phyloP scores from a whole-genome alignment of 2,329 filamentous ascomycete genomes.

The Huntiella bhutanensis region DNA sequence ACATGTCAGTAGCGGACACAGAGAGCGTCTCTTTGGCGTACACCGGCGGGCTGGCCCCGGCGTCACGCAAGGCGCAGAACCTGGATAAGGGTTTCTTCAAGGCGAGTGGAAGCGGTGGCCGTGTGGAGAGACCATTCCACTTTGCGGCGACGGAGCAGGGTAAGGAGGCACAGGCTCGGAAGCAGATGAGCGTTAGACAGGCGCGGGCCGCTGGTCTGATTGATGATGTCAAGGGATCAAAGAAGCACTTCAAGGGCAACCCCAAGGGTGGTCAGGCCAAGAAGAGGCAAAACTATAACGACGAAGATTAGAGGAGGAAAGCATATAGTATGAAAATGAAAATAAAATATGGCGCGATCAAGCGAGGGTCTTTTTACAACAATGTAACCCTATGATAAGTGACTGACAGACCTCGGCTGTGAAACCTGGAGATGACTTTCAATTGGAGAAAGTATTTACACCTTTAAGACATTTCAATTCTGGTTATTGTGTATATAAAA shows the following conservation, averaged over 20 bases:
- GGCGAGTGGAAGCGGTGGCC: slow-evolving; percentile 38
- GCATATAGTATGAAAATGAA: not conserved
- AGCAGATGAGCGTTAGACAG: slow-evolving; percentile 67
- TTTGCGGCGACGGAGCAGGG: slow-evolving; percentile 79
- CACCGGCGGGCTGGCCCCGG: slow-evolving; percentile 22
- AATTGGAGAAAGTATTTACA: too few relatives aligned
- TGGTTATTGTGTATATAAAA: too few relatives aligned
- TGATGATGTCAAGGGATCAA: slow-evolving; percentile 57
- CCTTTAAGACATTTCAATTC: too few relatives aligned
- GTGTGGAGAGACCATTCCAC: slow-evolving; percentile 66
- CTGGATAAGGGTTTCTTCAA: slow-evolving; percentile 83
- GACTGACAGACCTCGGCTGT: too few relatives aligned
- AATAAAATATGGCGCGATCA: too few relatives aligned
- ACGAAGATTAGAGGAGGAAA: slow-evolving; percentile 4
- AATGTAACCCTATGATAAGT: slow-evolving; percentile 2
- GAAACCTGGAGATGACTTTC: too few relatives aligned
- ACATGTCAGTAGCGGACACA: slow-evolving; percentile 23
- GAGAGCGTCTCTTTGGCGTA: slow-evolving; percentile 14
- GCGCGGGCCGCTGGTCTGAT: slow-evolving; percentile 30
- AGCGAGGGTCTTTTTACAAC: slow-evolving; percentile 1
- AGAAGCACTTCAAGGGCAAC: slow-evolving; percentile 90
- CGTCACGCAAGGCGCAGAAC: slow-evolving; percentile 54
- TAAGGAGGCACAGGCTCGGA: slow-evolving; percentile 25
- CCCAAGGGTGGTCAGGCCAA: slow-evolving; percentile 40
- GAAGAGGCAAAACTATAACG: slow-evolving; percentile 24